A percentile compares a stretch with the other conserved stretches of the same genome.
Evolutionary conservation across 768 basidiomycete species (phyloP).

Genomic region (Leucosporidium creatinivorum): DNA sequence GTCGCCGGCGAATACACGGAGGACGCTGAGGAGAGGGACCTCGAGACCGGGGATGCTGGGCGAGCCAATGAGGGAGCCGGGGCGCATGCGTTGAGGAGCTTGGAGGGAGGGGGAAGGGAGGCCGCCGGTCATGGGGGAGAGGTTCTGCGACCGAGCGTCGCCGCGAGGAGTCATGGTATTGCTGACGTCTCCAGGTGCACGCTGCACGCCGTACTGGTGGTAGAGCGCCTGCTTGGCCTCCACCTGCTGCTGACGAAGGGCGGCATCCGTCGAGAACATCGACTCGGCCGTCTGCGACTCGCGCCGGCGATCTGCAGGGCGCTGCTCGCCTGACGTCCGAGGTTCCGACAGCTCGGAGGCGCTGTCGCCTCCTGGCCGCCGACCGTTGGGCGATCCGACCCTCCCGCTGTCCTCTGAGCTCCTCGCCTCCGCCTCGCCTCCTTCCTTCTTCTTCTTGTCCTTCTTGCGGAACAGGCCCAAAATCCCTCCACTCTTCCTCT

Average conservation of each 20-base stretch:
- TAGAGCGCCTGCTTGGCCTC: constrained; percentile 37
- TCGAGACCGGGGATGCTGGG: constrained; percentile 45
- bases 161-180: constrained; percentile 33
- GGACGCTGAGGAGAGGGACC: constrained; percentile 81
- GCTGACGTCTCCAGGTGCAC: constrained; percentile 32
- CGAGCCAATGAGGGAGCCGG: constrained; percentile 37
- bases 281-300: constrained; percentile 31
- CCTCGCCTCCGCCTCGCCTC: constrained; percentile 36
- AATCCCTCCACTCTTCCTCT: constrained; percentile 53
- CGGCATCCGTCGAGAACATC: constrained; percentile 34
- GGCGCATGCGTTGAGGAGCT: constrained; percentile 23
- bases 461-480: constrained; percentile 65
- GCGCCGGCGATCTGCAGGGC: constrained; percentile 2
- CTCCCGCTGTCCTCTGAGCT: constrained; percentile 30
- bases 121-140: not conserved
- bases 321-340: constrained; percentile 2
- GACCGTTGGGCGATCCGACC: constrained; percentile 21
- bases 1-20: constrained; percentile 90
- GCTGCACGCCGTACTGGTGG: constrained; percentile 37
- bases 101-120: not conserved
- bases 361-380: constrained; percentile 30
- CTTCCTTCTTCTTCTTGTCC: constrained; percentile 65
- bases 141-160: not conserved
- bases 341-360: constrained; percentile 4
- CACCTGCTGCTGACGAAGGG: constrained; percentile 37